Conservation (phyloP, 345 rosid genomes). For the Gynandropsis gynandra region DNA sequence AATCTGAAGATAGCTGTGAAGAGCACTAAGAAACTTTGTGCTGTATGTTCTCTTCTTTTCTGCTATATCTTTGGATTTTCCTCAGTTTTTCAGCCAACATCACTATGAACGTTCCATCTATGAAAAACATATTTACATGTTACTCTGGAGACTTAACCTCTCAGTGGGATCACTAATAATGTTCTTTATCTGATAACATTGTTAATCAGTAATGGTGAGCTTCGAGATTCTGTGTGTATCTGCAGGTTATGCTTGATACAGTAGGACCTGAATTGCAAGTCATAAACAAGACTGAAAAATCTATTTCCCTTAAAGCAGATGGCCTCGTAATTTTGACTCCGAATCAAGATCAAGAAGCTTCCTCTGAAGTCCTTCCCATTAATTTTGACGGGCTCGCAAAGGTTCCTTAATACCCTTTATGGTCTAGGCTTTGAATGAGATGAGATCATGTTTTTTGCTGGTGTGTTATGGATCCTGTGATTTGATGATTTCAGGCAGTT, state of each 20-base stretch:
- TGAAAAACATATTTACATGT: too few species aligned
- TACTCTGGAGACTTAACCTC: too few species aligned
- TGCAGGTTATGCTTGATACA: constrained; percentile 90
- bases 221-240: background rate
- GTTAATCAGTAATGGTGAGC: too few species aligned
- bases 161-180: too few species aligned
- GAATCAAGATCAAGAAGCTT: constrained; percentile 64
- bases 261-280: constrained; percentile 96
- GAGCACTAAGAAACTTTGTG: constrained; percentile 83
- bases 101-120: too few species aligned
- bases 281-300: constrained; percentile 57
- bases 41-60: constrained; percentile 36
- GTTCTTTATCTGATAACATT: too few species aligned
- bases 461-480: background rate
- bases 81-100: background rate
- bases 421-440: background rate
- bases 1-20: constrained; percentile 71
- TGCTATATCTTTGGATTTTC: constrained; percentile 11
- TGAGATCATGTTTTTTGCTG: background rate
- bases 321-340: constrained; percentile 75
- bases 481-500: constrained; percentile 60
- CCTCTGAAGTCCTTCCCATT: constrained; percentile 80
- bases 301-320: constrained; percentile 72
- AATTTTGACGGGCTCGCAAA: constrained; percentile 80
- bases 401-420: constrained; percentile 32